These are phyloP conservation scores for Vitis hybrid DNA, from an alignment of 177 flowering plant species.

Conservation along the genomic window DNA sequence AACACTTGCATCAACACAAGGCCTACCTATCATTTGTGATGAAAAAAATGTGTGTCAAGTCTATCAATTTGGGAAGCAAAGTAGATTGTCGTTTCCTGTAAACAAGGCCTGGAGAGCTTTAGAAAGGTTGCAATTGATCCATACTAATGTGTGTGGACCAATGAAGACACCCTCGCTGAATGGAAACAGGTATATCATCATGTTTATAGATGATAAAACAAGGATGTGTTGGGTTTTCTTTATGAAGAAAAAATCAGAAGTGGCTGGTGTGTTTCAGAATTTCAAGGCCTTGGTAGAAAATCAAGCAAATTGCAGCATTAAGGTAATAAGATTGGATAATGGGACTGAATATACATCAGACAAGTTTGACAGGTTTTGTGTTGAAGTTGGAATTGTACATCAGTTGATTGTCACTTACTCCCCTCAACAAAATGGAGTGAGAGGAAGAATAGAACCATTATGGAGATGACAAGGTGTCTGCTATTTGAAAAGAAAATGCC, in stretches of 20 bases:
- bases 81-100: neutral
- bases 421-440: conserved; percentile 3
- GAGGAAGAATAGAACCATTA: conserved; percentile 1
- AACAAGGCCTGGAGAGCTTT: neutral
- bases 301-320: neutral
- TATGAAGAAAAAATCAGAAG: neutral
- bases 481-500: conserved; percentile 1
- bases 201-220: conserved; percentile 4
- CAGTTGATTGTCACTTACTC: neutral
- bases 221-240: conserved; percentile 10
- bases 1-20: neutral
- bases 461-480: conserved; percentile 8
- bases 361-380: neutral
- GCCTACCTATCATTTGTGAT: neutral
- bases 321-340: neutral
- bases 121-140: neutral
- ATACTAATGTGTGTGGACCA: conserved; percentile 2
- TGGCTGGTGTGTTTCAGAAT: neutral
- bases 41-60: conserved; percentile 1
- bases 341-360: neutral
- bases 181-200: neutral
- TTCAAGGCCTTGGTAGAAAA: conserved; percentile 7
- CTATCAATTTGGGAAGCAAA: neutral
- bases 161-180: neutral
- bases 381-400: neutral